Evolutionary conservation across 2,329 filamentous ascomycete genomes (phyloP).

Genomic region (Arthrobotrys sphaeroides): DNA sequence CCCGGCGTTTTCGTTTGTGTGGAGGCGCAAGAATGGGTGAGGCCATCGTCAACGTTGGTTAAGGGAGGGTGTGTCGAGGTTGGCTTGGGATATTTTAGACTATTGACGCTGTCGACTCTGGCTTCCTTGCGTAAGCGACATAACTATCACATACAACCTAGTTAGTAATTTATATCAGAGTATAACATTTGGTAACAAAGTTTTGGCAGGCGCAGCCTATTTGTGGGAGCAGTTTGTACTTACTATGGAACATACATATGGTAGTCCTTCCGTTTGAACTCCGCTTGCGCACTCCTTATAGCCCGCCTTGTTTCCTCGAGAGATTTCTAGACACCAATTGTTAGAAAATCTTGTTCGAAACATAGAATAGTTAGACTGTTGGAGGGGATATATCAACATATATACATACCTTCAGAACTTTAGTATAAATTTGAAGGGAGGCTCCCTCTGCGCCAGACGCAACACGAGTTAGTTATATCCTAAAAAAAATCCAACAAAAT

Average conservation of each 20-base stretch:
- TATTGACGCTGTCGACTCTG: not conserved
- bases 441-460: slow-evolving; percentile 36
- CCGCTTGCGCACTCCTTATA: slow-evolving; percentile 34
- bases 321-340: slow-evolving; percentile 32
- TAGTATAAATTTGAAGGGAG: slow-evolving; percentile 49
- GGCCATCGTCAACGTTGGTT: not conserved
- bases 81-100: not conserved
- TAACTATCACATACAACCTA: slow-evolving; percentile 17
- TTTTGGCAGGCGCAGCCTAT: not conserved
- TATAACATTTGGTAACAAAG: not conserved
- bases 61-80: not conserved
- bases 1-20: not conserved
- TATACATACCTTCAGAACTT: slow-evolving; percentile 39
- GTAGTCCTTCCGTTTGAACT: slow-evolving; percentile 49
- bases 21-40: not conserved
- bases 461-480: slow-evolving; percentile 41
- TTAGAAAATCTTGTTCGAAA: not conserved
- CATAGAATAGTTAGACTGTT: not conserved
- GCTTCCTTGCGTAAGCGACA: slow-evolving; percentile 49
- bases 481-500: slow-evolving; percentile 32
- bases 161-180: not conserved
- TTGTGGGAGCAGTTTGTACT: slow-evolving; percentile 4
- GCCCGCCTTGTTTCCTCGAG: slow-evolving; percentile 33
- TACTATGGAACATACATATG: slow-evolving; percentile 53
- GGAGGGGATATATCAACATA: no score